A percentile compares a stretch with the other conserved stretches of the same genome.
These are phyloP conservation scores for Saccharomyces hybrid DNA, from an alignment of 1,139 yeast genomes.

Conservation along the genomic window DNA sequence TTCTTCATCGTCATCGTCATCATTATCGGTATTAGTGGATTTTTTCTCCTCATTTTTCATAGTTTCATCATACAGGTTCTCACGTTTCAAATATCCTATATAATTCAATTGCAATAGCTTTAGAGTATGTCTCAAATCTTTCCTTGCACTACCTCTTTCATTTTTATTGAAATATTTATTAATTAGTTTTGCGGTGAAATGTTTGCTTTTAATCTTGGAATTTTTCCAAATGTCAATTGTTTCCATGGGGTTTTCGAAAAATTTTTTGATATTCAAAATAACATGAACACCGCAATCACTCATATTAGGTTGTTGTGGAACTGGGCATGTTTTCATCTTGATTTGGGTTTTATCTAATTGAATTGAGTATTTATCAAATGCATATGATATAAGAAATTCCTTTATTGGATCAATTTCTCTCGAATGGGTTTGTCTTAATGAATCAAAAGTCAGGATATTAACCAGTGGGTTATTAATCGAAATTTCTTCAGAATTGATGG, in stretches of 20 bases:
- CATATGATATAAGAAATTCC: constrained; percentile 58
- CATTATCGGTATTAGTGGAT: neutral
- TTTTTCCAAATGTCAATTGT: constrained; percentile 49
- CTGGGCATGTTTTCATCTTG: constrained; percentile 43
- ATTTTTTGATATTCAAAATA: constrained; percentile 64
- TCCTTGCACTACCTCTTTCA: constrained; percentile 36
- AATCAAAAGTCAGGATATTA: constrained; percentile 68
- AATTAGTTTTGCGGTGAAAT: constrained; percentile 13
- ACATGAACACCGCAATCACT: constrained; percentile 96
- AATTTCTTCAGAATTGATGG: constrained; percentile 11
- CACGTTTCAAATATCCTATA: constrained; percentile 23
- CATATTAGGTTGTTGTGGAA: constrained; percentile 81
- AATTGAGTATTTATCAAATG: constrained; percentile 53
- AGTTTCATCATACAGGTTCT: constrained; percentile 11
- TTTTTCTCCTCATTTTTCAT: constrained; percentile 17
- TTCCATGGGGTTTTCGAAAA: constrained; percentile 45
- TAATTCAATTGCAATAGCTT: constrained; percentile 36
- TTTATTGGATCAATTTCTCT: constrained; percentile 50
- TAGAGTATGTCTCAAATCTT: constrained; percentile 32
- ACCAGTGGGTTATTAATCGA: constrained; percentile 32
- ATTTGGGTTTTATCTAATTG: constrained; percentile 41
- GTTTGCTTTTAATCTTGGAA: constrained; percentile 22
- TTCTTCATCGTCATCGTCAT: constrained; percentile 23
- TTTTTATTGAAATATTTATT: constrained; percentile 33
- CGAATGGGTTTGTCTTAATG: constrained; percentile 55